Percentiles rank a stretch among this genome's conserved stretches.
Conservation (phyloP, 2,329 filamentous ascomycete genomes). For the Emergomyces africanus region DNA sequence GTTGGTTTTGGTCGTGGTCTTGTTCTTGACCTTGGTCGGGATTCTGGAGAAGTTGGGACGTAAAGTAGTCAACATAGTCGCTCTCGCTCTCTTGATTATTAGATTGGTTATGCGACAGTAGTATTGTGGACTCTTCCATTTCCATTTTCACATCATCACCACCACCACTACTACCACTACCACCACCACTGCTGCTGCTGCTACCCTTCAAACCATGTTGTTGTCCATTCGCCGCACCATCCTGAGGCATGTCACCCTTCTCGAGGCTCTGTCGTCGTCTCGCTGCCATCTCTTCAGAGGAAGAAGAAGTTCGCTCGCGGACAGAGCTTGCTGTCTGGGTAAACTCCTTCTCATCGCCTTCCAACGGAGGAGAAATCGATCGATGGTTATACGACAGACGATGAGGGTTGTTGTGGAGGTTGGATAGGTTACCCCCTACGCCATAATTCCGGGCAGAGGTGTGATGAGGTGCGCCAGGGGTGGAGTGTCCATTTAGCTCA, state of each 20-base stretch:
- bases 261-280: neutral
- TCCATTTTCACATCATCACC: conserved; percentile 14
- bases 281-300: conserved; percentile 21
- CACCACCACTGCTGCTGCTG: no score
- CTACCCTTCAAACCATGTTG: conserved; percentile 6
- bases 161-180: no score
- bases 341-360: conserved; percentile 49
- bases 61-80: conserved; percentile 7
- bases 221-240: neutral
- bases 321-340: conserved; percentile 86
- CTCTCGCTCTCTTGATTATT: conserved; percentile 13
- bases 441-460: neutral
- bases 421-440: conserved; percentile 16
- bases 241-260: conserved; percentile 19
- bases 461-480: conserved; percentile 5
- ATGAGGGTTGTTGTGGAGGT: conserved; percentile 43
- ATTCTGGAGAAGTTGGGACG: conserved; percentile 4
- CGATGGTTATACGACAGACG: conserved; percentile 51
- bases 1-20: no score
- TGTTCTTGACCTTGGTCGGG: conserved; percentile 9
- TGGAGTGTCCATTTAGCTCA: conserved; percentile 17
- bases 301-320: conserved; percentile 41
- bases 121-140: conserved; percentile 14
- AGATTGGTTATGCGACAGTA: conserved; percentile 4
- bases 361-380: conserved; percentile 11